Evolutionary conservation across 768 basidiomycete species (phyloP).

Genomic region (Coprinopsis marcescibilis): DNA sequence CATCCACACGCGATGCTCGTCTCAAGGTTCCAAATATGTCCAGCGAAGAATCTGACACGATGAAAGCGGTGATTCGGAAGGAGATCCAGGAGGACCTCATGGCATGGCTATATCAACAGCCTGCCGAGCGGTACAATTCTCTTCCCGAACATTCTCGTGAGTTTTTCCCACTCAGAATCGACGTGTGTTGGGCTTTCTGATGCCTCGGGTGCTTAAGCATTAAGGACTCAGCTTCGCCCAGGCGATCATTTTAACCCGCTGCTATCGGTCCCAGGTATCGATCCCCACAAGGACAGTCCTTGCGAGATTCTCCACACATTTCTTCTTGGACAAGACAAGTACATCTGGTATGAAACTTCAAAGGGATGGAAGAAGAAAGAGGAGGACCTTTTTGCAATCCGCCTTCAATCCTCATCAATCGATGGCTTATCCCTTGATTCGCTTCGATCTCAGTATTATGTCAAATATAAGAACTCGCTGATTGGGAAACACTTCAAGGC

Average conservation of each 20-base stretch:
- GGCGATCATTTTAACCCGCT: slow-evolving; percentile 19
- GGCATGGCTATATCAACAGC: slow-evolving; percentile 18
- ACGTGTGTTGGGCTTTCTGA: background rate
- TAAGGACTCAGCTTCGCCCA: slow-evolving; percentile 6
- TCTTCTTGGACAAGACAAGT: slow-evolving; percentile 31
- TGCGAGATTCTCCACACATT: slow-evolving; percentile 33
- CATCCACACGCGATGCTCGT: slow-evolving; percentile 1
- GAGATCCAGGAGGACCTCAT: slow-evolving; percentile 17
- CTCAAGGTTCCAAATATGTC: slow-evolving; percentile 3
- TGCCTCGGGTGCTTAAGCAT: background rate
- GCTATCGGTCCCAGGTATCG: slow-evolving; percentile 20
- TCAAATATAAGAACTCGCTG: slow-evolving; percentile 27
- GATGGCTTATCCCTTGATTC: slow-evolving; percentile 22
- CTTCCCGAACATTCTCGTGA: slow-evolving; percentile 9
- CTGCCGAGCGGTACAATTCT: slow-evolving; percentile 4
- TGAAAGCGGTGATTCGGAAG: slow-evolving; percentile 10
- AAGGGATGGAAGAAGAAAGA: slow-evolving; percentile 20
- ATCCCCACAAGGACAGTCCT: slow-evolving; percentile 30
- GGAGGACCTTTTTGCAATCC: slow-evolving; percentile 18
- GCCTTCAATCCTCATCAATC: slow-evolving; percentile 20
- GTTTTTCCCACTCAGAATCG: too few species aligned
- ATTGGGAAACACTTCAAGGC: slow-evolving; percentile 32
- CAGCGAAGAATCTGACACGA: slow-evolving; percentile 1
- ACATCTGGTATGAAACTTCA: slow-evolving; percentile 24
- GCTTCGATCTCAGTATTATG: slow-evolving; percentile 23